A percentile compares a stretch with the other conserved stretches of the same genome.
These are phyloP conservation scores for Monosporozyma unispora DNA, from an alignment of 805 yeast genomes.

Conservation along the genomic window DNA sequence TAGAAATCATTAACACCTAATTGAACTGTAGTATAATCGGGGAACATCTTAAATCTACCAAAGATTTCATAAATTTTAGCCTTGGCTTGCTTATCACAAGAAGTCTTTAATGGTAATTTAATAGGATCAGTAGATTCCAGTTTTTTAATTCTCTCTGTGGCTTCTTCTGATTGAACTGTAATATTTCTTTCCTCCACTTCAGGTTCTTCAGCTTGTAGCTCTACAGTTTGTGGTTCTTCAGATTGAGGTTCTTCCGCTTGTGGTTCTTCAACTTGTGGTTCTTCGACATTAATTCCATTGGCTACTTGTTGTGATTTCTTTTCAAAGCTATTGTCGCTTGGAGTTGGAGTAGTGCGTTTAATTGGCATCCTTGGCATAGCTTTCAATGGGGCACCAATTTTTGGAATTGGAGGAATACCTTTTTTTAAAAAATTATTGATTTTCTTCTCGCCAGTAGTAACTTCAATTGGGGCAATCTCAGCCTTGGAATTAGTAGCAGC, in stretches of 20 bases:
- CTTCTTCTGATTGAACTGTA: too few species aligned
- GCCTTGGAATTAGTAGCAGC: neutral
- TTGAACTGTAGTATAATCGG: constrained; percentile 9
- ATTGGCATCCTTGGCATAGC: neutral
- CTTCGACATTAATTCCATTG: neutral
- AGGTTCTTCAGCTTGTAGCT: neutral
- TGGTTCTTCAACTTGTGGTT: neutral
- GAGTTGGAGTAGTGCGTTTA: neutral
- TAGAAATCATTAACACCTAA: constrained; percentile 8
- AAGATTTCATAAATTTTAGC: constrained; percentile 10
- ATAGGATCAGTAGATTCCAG: neutral
- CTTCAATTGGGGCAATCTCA: neutral
- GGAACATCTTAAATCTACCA: constrained; percentile 9
- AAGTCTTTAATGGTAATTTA: constrained; percentile 1
- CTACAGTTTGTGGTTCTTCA: constrained; percentile 4
- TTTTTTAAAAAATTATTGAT: too few species aligned
- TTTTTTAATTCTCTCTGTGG: neutral
- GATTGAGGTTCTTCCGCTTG: neutral
- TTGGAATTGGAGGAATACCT: neutral
- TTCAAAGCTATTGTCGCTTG: neutral
- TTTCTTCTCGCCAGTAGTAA: neutral
- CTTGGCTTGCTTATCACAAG: constrained; percentile 9
- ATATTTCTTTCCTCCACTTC: too few species aligned
- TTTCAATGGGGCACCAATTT: neutral
- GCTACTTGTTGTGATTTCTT: neutral